Evolutionary conservation across 2,329 filamentous ascomycete genomes (phyloP).

Genomic region (Pseudogymnoascus sp.): DNA sequence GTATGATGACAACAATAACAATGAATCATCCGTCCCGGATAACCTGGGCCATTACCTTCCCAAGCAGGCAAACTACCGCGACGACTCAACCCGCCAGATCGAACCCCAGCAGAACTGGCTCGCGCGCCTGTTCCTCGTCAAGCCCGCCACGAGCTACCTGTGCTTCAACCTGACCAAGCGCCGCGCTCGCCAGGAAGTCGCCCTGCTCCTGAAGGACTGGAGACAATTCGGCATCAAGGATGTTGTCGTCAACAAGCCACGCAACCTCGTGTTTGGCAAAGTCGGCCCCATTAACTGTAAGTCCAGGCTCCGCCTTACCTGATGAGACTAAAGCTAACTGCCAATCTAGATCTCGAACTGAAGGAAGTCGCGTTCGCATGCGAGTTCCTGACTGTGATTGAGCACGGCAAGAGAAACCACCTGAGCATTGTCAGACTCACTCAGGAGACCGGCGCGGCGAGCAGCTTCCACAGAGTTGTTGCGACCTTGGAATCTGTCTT

Average conservation of each 20-base stretch:
- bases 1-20: conserved; percentile 20
- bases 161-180: conserved; percentile 68
- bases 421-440: conserved; percentile 80
- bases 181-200: conserved; percentile 71
- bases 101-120: conserved; percentile 79
- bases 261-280: conserved; percentile 71
- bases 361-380: conserved; percentile 83
- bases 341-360: conserved; percentile 60
- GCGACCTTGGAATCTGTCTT: conserved; percentile 68
- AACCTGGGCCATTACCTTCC: conserved; percentile 19
- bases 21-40: conserved; percentile 17
- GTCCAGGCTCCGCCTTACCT: conserved; percentile 28
- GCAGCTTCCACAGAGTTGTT: conserved; percentile 77
- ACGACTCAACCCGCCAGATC: conserved; percentile 38
- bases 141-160: conserved; percentile 68
- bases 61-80: conserved; percentile 32
- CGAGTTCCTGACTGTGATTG: conserved; percentile 82
- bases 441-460: conserved; percentile 85
- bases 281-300: conserved; percentile 73
- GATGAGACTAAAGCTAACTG: conserved; percentile 14
- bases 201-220: conserved; percentile 72
- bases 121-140: conserved; percentile 80
- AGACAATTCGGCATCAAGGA: conserved; percentile 72
- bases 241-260: conserved; percentile 69
- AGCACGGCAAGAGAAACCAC: conserved; percentile 69